Base-by-base conservation (phyloP, 2,329 filamentous ascomycete species). In the Cryphonectria parasitica region DNA sequence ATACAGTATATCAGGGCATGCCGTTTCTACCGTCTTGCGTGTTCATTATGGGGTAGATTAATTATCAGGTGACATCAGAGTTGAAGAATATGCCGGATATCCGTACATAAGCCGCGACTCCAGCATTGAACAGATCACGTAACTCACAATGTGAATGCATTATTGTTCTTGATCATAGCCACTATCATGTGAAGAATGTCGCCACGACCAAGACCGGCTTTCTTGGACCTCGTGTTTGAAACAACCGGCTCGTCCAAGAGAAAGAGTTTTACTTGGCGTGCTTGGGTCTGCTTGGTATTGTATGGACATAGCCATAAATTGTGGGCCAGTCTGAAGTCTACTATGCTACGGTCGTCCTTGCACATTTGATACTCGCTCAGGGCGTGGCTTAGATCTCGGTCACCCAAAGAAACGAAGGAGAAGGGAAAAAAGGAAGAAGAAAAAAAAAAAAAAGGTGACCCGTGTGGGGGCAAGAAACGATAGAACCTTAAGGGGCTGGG, bases 321-420 rank as follows among this genome's bases (percentile, higher is more conserved):
- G 54, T 58, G 54, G 54, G 54, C 54, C 54, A 17, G 25, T 58
- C 28, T 56, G n/a, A 11, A 28, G 34, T 58, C 28, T 56, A 31
- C 54, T 58, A 25, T 58, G 54, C 25, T 17, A 58, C 34, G 54
- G 25, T 31, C 54, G 54, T 58, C 54, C 54, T 19, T 58, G 25
- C 54, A 58, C 28, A 58, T 13, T 58, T 58, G 54, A 58, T 58
- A 56, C 52, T 56, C 52, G 54, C 28, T 58, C 54, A 17, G 54
- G 54, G 54, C n/a, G n/a, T 58, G 54, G 54, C 54, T 58, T 31
- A 58, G 54, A 58, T 58, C 13, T 22, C 25, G 28, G 25, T 8
- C 54, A 28, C 28, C 54, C 15, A 25, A 15, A 19, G 17, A 31
- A 3, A 58, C 7, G 1, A 8, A 10, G 2, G 7, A 6, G 5